Evolutionary conservation across 2,329 filamentous ascomycete species (phyloP).

Genomic region (Fusarium penzigii): DNA sequence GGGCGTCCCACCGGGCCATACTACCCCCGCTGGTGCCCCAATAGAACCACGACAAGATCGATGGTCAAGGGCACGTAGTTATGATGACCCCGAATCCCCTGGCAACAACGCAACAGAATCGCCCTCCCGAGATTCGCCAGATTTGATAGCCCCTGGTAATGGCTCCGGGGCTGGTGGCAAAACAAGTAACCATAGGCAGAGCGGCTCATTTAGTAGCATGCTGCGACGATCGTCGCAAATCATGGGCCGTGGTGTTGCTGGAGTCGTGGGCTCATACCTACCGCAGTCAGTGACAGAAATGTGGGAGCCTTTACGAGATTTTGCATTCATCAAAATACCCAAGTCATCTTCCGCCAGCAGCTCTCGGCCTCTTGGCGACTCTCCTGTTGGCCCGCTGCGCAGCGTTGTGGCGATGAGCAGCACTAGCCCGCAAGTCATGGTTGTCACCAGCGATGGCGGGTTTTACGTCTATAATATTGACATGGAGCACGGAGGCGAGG

Average conservation of each 20-base stretch:
- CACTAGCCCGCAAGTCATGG: constrained; percentile 94
- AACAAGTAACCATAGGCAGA: constrained; percentile 47
- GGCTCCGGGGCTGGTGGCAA: constrained; percentile 24
- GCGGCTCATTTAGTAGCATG: constrained; percentile 86
- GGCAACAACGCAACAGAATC: constrained; percentile 53
- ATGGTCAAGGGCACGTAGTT: constrained; percentile 54
- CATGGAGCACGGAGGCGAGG: constrained; percentile 91
- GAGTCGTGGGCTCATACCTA: constrained; percentile 87
- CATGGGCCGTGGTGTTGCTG: constrained; percentile 84
- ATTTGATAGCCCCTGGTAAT: constrained; percentile 35
- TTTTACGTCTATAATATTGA: constrained; percentile 97
- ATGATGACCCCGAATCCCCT: constrained; percentile 46
- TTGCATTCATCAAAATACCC: constrained; percentile 94
- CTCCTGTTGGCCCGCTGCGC: constrained; percentile 57
- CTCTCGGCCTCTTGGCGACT: constrained; percentile 32
- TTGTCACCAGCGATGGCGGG: constrained; percentile 91
- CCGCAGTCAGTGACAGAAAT: constrained; percentile 95
- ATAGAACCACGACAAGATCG: constrained; percentile 47
- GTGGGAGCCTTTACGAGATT: constrained; percentile 94
- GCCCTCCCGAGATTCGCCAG: constrained; percentile 49
- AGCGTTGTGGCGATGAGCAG: constrained; percentile 98
- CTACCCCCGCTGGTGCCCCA: constrained; percentile 38
- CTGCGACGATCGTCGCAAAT: constrained; percentile 93
- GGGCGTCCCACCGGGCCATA: constrained; percentile 46
- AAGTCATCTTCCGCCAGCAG: constrained; percentile 44